phyloP scores from a whole-genome alignment of 306 rosid genomes.

The Casuarina glauca region DNA sequence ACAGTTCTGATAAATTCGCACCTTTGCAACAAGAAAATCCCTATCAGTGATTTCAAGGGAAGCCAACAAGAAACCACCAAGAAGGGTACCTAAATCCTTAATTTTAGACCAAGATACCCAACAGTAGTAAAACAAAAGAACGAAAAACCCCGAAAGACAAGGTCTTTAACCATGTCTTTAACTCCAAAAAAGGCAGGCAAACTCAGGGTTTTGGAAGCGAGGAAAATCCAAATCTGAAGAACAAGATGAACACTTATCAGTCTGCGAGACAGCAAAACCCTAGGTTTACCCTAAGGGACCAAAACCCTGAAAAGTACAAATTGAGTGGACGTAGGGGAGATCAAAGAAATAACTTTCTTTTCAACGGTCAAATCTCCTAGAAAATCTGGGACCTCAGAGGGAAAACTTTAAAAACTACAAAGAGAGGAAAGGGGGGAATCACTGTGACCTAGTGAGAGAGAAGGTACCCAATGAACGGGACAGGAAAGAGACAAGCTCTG shows the following conservation, averaged over 20 bases:
- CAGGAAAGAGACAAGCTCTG: neutral
- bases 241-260: neutral
- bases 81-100: neutral
- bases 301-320: constrained; percentile 30
- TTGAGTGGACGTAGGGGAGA: constrained; percentile 20
- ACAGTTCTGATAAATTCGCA: constrained; percentile 10
- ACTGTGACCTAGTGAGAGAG: neutral
- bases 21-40: neutral
- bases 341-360: constrained; percentile 24
- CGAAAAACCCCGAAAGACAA: constrained; percentile 6
- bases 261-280: constrained; percentile 20
- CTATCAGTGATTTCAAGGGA: neutral
- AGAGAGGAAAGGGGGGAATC: neutral
- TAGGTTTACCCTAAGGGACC: constrained; percentile 17
- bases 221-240: constrained; percentile 19
- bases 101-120: neutral
- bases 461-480: neutral
- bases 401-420: neutral
- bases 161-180: constrained; percentile 17
- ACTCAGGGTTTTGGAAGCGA: constrained; percentile 5
- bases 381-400: constrained; percentile 12
- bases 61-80: neutral
- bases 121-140: neutral
- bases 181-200: constrained; percentile 19
- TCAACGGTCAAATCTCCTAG: constrained; percentile 39